These are phyloP conservation scores for Toxicodendron radicans DNA, from an alignment of 345 rosid species.

Conservation along the genomic window DNA sequence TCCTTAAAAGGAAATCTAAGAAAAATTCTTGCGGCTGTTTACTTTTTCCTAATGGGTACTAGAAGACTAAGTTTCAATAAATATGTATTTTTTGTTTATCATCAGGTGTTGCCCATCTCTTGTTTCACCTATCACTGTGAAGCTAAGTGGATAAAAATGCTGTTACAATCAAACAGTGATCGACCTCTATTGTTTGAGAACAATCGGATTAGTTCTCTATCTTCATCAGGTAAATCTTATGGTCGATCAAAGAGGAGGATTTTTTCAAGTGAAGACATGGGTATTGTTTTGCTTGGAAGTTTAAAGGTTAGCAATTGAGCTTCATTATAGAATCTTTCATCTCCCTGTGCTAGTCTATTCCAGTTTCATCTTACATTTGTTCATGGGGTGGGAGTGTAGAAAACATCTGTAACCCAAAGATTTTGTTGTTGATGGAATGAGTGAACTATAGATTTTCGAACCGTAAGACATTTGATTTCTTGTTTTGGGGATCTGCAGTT, in stretches of 20 bases:
- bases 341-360: background rate
- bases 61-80: conserved; percentile 9
- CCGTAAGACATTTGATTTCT: background rate
- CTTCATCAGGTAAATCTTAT: conserved; percentile 30
- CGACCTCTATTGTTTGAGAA: conserved; percentile 14
- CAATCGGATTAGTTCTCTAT: conserved; percentile 21
- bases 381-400: background rate
- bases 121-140: conserved; percentile 57
- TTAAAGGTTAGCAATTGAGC: conserved; percentile 55
- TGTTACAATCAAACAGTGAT: conserved; percentile 28
- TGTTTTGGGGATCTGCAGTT: background rate
- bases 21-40: background rate
- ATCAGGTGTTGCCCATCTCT: conserved; percentile 75
- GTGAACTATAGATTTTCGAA: background rate
- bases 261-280: conserved; percentile 52
- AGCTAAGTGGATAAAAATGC: conserved; percentile 38
- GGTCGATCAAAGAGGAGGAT: conserved; percentile 45
- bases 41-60: background rate
- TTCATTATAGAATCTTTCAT: background rate
- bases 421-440: background rate
- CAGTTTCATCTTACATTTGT: conserved; percentile 9
- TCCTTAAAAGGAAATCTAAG: too few species aligned
- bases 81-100: conserved; percentile 11
- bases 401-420: background rate
- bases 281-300: conserved; percentile 62